Evolutionary conservation across 2,329 filamentous ascomycete genomes (phyloP).

Genomic region (Daldinia sp.): DNA sequence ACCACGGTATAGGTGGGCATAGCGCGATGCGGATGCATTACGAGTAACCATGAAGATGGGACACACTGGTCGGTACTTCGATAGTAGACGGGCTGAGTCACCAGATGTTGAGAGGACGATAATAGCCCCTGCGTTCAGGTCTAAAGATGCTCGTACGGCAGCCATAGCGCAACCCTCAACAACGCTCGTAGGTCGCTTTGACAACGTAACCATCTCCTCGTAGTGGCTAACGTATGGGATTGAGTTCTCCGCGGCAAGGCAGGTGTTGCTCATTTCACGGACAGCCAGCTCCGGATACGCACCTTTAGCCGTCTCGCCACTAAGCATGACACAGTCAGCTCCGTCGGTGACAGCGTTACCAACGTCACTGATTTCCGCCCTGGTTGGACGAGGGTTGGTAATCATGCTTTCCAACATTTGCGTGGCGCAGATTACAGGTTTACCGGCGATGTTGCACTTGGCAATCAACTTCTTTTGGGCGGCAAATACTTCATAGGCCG

Average conservation of each 20-base stretch:
- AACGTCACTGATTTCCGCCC: conserved; percentile 98
- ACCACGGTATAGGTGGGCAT: conserved; percentile 94
- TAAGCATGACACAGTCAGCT: conserved; percentile 99
- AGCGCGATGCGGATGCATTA: conserved; percentile 84
- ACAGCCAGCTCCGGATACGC: conserved; percentile 93
- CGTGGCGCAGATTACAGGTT: conserved; percentile 98
- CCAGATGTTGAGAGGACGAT: conserved; percentile 96
- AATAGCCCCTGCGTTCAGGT: conserved; percentile 96
- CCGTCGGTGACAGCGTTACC: conserved; percentile 98
- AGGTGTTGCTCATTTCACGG: conserved; percentile 98
- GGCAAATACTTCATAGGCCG: conserved; percentile 97
- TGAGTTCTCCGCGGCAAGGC: conserved; percentile 94
- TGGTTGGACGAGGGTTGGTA: conserved; percentile 98
- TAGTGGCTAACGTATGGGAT: conserved; percentile 98
- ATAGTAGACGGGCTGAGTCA: conserved; percentile 91
- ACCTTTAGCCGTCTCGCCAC: conserved; percentile 98
- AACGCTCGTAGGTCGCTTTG: conserved; percentile 84
- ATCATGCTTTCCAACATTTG: conserved; percentile 99
- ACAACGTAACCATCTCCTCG: conserved; percentile 89
- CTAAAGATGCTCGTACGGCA: conserved; percentile 92
- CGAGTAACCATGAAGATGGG: conserved; percentile 99
- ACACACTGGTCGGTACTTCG: conserved; percentile 98
- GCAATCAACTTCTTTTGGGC: conserved; percentile 99
- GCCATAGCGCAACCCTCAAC: conserved; percentile 97
- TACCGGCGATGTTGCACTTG: conserved; percentile 99